Conservation (phyloP, 1,284 basidiomycete species). For the Schizophyllum amplum region DNA sequence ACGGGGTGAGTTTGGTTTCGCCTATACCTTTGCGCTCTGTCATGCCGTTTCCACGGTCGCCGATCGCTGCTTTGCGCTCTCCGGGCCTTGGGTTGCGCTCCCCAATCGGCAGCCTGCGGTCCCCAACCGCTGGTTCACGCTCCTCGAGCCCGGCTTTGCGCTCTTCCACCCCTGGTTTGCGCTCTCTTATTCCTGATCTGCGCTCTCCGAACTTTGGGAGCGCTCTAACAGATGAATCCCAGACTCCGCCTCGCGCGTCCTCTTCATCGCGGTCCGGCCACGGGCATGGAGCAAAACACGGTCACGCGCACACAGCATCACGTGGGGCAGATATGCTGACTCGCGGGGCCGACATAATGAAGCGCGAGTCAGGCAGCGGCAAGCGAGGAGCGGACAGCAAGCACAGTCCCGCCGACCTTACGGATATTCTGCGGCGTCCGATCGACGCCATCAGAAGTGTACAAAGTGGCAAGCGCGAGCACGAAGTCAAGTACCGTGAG, state of each 20-base stretch:
- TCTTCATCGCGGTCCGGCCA: neutral
- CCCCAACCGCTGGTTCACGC: no score
- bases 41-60: no score
- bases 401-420: neutral
- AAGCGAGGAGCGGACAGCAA: neutral
- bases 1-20: no score
- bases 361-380: neutral
- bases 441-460: neutral
- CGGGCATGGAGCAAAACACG: neutral
- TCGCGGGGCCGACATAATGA: neutral
- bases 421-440: neutral
- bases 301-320: neutral
- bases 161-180: neutral
- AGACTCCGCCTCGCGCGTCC: neutral
- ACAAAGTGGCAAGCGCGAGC: neutral
- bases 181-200: neutral
- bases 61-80: no score
- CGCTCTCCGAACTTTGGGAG: neutral
- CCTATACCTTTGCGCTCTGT: no score
- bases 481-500: neutral
- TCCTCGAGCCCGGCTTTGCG: neutral
- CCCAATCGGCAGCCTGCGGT: no score
- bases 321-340: neutral
- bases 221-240: neutral
- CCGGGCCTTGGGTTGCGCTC: no score